phyloP scores from a whole-genome alignment of 106 monocot species.

The Acorus gramineus region DNA sequence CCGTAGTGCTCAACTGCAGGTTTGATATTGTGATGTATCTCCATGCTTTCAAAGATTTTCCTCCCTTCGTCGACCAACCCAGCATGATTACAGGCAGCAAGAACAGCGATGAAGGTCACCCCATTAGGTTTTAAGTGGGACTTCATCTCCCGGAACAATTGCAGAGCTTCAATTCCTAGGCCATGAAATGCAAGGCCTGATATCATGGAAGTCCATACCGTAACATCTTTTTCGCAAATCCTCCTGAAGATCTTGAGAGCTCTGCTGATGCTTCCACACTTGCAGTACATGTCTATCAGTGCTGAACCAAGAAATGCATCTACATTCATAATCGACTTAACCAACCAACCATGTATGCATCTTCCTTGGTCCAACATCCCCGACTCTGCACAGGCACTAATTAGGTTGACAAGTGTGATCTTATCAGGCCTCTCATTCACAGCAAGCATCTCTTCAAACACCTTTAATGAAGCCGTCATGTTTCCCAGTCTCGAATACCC shows the following conservation, averaged over 20 bases:
- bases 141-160: conserved; percentile 41
- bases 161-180: conserved; percentile 32
- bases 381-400: conserved; percentile 26
- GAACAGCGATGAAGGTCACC: conserved; percentile 54
- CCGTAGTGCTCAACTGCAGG: conserved; percentile 59
- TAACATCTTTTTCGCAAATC: conserved; percentile 33
- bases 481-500: conserved; percentile 32
- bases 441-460: conserved; percentile 33
- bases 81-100: conserved; percentile 57
- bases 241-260: conserved; percentile 24
- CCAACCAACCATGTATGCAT: conserved; percentile 38
- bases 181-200: conserved; percentile 56
- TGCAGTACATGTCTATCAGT: conserved; percentile 67
- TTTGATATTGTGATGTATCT: conserved; percentile 22
- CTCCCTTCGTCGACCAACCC: conserved; percentile 46
- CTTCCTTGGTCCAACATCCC: conserved; percentile 38
- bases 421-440: conserved; percentile 40
- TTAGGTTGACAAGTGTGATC: conserved; percentile 26
- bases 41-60: conserved; percentile 42
- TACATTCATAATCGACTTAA: conserved; percentile 14
- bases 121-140: conserved; percentile 33
- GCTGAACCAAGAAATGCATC: conserved; percentile 63
- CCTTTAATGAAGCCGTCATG: conserved; percentile 3
- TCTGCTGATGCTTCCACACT: conserved; percentile 49
- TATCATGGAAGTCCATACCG: conserved; percentile 54